phyloP scores from a whole-genome alignment of 306 rosid genomes.

The Vicia faba region DNA sequence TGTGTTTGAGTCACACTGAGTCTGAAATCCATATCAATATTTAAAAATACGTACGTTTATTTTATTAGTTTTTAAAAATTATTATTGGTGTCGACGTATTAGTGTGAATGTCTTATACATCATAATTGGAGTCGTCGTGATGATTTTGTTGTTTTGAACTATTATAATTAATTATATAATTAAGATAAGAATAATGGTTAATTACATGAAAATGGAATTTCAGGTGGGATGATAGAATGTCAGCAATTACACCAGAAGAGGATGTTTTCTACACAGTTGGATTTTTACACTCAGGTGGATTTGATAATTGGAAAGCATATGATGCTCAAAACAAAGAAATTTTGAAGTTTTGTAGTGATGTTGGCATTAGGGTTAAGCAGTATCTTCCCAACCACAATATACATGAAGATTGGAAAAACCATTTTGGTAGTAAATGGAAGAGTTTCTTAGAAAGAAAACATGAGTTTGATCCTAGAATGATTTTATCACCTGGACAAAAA shows the following conservation, averaged over 20 bases:
- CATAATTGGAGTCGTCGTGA: background rate
- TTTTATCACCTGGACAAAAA: constrained; percentile 87
- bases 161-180: background rate
- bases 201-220: constrained; percentile 1
- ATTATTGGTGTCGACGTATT: too few species aligned
- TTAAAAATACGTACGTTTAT: background rate
- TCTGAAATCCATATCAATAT: too few species aligned
- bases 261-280: constrained; percentile 83
- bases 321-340: constrained; percentile 72
- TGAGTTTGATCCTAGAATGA: constrained; percentile 78
- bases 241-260: constrained; percentile 69
- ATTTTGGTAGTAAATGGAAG: constrained; percentile 78
- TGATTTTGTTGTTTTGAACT: background rate
- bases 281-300: constrained; percentile 75
- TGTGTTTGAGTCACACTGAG: too few species aligned
- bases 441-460: constrained; percentile 57
- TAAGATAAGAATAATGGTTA: background rate
- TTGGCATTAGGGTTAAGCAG: constrained; percentile 65
- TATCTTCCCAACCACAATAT: constrained; percentile 67
- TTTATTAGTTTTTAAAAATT: background rate
- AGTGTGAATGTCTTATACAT: too few species aligned
- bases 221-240: constrained; percentile 88
- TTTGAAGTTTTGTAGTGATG: constrained; percentile 55
- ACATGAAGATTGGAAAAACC: constrained; percentile 65
- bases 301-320: constrained; percentile 62